Percentiles rank a stretch among this genome's conserved stretches.
phyloP scores from a whole-genome alignment of 2,329 filamentous ascomycete species.

The Penicillium frequentans region DNA sequence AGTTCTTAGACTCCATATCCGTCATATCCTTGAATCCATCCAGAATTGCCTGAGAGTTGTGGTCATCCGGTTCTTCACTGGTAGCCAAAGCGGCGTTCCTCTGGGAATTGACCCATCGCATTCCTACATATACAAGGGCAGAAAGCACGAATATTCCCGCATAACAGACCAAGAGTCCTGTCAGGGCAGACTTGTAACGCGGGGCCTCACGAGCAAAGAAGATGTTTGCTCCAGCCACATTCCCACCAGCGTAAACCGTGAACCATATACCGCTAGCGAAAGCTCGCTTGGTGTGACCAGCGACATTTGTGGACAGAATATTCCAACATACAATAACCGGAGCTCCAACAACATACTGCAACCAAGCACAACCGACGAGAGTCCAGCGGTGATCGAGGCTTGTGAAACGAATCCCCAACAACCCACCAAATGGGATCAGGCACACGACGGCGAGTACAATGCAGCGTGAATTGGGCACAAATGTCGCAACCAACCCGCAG shows the following conservation, averaged over 20 bases:
- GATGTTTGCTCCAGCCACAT: slow-evolving; percentile 50
- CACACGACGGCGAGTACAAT: slow-evolving; percentile 31
- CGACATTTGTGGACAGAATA: slow-evolving; percentile 47
- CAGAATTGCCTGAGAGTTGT: slow-evolving; percentile 21
- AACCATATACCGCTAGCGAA: slow-evolving; percentile 54
- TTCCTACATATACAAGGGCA: slow-evolving; percentile 19
- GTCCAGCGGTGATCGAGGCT: slow-evolving; percentile 45
- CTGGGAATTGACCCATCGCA: neutral
- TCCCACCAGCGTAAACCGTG: slow-evolving; percentile 49
- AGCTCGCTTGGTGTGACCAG: slow-evolving; percentile 54
- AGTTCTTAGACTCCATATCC: slow-evolving; percentile 37
- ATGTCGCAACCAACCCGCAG: slow-evolving; percentile 42
- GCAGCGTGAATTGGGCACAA: slow-evolving; percentile 43
- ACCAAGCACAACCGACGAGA: slow-evolving; percentile 55
- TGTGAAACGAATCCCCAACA: slow-evolving; percentile 45
- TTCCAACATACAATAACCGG: slow-evolving; percentile 56
- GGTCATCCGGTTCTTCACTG: slow-evolving; percentile 9
- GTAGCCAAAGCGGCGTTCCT: neutral
- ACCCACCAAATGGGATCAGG: slow-evolving; percentile 43
- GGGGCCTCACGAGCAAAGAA: slow-evolving; percentile 48
- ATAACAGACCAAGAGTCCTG: slow-evolving; percentile 46
- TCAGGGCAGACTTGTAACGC: slow-evolving; percentile 47
- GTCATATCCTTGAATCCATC: slow-evolving; percentile 41
- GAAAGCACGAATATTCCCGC: slow-evolving; percentile 42
- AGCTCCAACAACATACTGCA: slow-evolving; percentile 52